Percentiles rank a stretch among this genome's conserved stretches.
phyloP scores from a whole-genome alignment of 2,329 filamentous ascomycete genomes.

The Neocucurbitaria cava region DNA sequence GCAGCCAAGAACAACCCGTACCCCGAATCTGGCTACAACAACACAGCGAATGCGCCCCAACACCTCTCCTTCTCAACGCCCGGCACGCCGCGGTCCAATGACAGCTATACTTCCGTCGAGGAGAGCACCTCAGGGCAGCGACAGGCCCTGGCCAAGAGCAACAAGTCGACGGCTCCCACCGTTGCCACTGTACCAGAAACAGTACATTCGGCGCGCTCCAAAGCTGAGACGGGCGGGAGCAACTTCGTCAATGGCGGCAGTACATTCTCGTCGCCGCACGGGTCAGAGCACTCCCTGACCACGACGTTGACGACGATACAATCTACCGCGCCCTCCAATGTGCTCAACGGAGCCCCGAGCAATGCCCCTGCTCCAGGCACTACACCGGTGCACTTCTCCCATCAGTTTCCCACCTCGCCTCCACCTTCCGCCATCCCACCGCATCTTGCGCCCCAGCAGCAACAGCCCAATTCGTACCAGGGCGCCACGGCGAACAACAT shows the following conservation, averaged over 20 bases:
- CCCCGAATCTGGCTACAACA: conserved; percentile 74
- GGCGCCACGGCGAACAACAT: conserved; percentile 83
- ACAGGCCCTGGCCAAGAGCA: conserved; percentile 66
- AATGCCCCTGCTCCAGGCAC: conserved; percentile 43
- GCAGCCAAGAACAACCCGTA: conserved; percentile 89
- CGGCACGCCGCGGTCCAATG: conserved; percentile 45
- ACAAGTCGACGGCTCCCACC: conserved; percentile 78
- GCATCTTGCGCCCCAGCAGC: conserved; percentile 65
- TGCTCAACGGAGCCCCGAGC: conserved; percentile 50
- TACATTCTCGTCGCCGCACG: conserved; percentile 83
- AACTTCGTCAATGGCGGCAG: conserved; percentile 68
- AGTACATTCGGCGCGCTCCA: conserved; percentile 77
- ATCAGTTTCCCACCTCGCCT: conserved; percentile 62
- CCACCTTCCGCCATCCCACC: conserved; percentile 75
- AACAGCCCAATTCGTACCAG: conserved; percentile 73
- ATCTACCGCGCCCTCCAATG: conserved; percentile 68
- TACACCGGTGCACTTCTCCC: conserved; percentile 61
- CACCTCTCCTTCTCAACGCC: conserved; percentile 61
- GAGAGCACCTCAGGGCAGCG: conserved; percentile 56
- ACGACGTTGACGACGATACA: conserved; percentile 88
- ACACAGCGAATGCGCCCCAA: conserved; percentile 52
- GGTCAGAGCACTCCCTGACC: conserved; percentile 79
- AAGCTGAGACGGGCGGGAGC: conserved; percentile 78
- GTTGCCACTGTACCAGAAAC: conserved; percentile 84
- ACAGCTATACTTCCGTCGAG: conserved; percentile 66